Percentiles rank a stretch among this genome's conserved stretches.
Conservation (phyloP, 2,329 filamentous ascomycete species). For the Bipolaris zeicola region DNA sequence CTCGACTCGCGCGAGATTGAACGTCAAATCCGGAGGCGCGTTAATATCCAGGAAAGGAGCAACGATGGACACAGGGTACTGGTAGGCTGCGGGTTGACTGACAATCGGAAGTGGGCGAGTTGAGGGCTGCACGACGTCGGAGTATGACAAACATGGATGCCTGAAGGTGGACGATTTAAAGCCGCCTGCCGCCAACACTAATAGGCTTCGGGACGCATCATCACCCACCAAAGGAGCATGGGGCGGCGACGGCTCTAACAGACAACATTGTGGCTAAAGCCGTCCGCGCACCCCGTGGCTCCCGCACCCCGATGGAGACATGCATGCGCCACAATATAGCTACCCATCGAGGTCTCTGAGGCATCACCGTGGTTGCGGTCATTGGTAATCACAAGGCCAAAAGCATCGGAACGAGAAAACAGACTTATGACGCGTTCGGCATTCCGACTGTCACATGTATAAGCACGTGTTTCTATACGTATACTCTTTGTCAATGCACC, state of each 20-base stretch:
- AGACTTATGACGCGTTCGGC: conserved; percentile 1
- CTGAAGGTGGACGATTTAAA: conserved; percentile 1
- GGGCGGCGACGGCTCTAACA: conserved; percentile 4
- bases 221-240: not conserved
- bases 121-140: not conserved
- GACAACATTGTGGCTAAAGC: conserved; percentile 5
- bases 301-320: not conserved
- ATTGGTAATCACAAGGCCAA: not conserved
- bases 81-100: not conserved
- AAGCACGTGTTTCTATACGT: not conserved
- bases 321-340: not conserved
- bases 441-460: not conserved
- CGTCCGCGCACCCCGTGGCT: not conserved
- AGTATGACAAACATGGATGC: conserved; percentile 9
- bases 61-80: not conserved
- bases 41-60: not conserved
- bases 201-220: not conserved
- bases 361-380: not conserved
- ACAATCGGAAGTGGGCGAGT: not conserved
- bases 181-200: not conserved
- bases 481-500: not conserved
- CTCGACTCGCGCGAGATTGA: conserved; percentile 7
- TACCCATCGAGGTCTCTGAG: not conserved
- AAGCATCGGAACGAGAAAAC: not conserved
- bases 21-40: not conserved